Base-by-base conservation (phyloP, 2,329 filamentous ascomycete genomes). In the Aspergillus niger region DNA sequence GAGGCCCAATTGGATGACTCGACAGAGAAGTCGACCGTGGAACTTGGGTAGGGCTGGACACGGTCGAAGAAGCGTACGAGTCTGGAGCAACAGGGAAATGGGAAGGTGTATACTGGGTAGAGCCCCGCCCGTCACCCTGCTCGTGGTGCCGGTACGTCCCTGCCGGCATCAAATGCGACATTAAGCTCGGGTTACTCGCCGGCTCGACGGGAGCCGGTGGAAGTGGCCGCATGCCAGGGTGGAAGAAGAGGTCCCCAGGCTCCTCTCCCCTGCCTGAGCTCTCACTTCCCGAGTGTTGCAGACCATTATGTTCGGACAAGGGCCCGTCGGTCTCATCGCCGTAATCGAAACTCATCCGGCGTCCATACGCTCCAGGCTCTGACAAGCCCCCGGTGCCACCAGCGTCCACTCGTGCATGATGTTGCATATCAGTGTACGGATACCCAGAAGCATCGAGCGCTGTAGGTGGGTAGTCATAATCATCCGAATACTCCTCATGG, bases 241-340 rank as follows among this genome's bases (percentile, higher is more conserved):
- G 92, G 74, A 96, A 99, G 73, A 97, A 97, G 72, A 98, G 88
- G 69, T 97, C 95, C 17, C 90, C 91, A 63, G 92, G 91, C 58
- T 93, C 91, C 47, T 92, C 91, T 47, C 90, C 88, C 65, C 86
- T 86, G 38, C 80, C 77, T 1, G 89, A 87, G 28, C 88, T 91
- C 39, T 91, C 88, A 66, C 86, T 88, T 15, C 76, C 78, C 39
- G 81, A 83, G 51, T 74, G 76, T 60, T 81, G 69, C 58, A 75
- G 71, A 52, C 70, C 65, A 67, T 78, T 69, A 78, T 85, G 68
- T 79, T 89, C 65, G 77, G 82, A 59, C 78, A 84, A 84, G 82
- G 72, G 85, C 76, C 49, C 82, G 72, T 98, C 94, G 66, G 49
- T 82, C 74, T 98, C 95, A 67, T 97, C 95, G 2, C 91, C 94